A percentile compares a stretch with the other conserved stretches of the same genome.
phyloP scores from a whole-genome alignment of 352 stramenopile genomes.

The Globisporangium mamillatum region DNA sequence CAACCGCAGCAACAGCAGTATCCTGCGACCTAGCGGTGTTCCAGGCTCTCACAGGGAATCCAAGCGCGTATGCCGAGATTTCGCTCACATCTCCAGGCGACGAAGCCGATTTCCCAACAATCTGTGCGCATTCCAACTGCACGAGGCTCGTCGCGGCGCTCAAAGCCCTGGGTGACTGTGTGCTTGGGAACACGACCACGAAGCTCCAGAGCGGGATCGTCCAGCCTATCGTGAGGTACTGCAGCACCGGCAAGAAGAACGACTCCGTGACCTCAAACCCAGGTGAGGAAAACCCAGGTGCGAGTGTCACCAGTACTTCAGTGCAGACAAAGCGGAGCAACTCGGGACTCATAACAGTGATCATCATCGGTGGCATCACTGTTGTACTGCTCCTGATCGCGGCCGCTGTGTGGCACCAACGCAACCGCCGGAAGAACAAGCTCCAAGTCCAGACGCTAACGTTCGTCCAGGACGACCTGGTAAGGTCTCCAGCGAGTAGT shows the following conservation, averaged over 20 bases:
- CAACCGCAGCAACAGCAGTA: too few species aligned
- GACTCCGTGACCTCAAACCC: background rate
- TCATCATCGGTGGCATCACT: background rate
- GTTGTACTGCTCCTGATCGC: background rate
- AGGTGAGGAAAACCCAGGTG: background rate
- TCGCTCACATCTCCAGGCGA: background rate
- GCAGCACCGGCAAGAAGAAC: conserved; percentile 1
- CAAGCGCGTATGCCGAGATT: background rate
- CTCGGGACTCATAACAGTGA: background rate
- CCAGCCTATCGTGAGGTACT: background rate
- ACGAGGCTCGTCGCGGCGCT: background rate
- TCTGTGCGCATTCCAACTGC: background rate
- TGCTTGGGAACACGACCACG: background rate
- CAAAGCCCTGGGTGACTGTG: background rate
- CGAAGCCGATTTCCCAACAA: background rate
- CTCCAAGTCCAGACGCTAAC: background rate
- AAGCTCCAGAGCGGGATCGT: background rate
- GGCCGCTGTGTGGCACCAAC: background rate
- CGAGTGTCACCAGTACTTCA: background rate
- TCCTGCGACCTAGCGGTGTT: background rate
- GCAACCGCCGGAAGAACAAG: background rate
- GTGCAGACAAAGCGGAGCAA: background rate
- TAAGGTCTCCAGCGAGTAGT: background rate
- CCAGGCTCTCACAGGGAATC: background rate
- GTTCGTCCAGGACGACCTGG: background rate